Evolutionary conservation across 192 early-diverging fungal species (phyloP).

Genomic region (Entomortierella beljakovae): DNA sequence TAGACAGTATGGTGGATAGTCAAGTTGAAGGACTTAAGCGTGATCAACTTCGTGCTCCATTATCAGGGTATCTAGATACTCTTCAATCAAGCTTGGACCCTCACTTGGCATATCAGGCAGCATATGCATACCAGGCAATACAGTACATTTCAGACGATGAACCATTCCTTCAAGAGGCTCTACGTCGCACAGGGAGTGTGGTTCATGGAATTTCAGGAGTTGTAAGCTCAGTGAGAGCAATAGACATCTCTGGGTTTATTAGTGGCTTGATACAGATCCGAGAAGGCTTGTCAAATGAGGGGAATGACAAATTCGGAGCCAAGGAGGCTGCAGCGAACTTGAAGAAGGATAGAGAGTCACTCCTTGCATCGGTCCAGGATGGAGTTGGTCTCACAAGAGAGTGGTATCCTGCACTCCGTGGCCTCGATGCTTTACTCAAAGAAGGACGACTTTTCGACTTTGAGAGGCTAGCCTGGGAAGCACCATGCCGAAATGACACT

Average conservation of each 20-base stretch:
- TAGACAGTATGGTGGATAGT: constrained; percentile 6
- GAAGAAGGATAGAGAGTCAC: not conserved
- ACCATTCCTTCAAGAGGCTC: not conserved
- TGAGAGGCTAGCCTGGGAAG: not conserved
- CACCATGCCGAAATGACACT: constrained; percentile 1
- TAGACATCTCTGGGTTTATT: not conserved
- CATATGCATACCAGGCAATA: constrained; percentile 1
- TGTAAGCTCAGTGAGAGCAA: not conserved
- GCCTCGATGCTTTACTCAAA: not conserved
- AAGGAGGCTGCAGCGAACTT: not conserved
- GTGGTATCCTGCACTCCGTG: constrained; percentile 9
- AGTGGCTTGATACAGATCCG: not conserved
- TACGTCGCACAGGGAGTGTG: not conserved
- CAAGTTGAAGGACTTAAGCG: not conserved
- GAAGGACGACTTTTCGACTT: not conserved
- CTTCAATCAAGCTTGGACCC: not conserved
- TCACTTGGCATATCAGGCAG: constrained; percentile 3
- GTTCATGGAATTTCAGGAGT: not conserved
- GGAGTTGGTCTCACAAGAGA: not conserved
- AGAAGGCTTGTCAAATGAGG: not conserved
- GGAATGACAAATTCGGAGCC: not conserved
- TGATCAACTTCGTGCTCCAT: not conserved
- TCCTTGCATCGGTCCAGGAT: not conserved
- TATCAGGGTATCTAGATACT: not conserved
- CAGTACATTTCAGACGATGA: constrained; percentile 5